Conservation (phyloP, 2,329 filamentous ascomycete genomes). For the Pseudocercospora crystallina region DNA sequence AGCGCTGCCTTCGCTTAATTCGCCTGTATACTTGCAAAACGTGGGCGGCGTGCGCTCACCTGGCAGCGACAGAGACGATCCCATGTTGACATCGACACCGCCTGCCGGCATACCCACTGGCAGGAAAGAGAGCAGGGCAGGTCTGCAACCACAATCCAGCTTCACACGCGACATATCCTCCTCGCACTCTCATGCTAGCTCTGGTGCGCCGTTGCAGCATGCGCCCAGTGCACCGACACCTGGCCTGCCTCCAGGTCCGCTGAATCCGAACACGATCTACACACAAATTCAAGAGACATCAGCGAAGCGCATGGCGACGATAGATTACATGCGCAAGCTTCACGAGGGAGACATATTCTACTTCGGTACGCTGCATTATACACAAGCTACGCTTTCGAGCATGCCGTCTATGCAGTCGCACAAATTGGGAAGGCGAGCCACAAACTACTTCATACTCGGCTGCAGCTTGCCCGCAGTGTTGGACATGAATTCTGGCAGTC, state of each 20-base stretch:
- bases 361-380: constrained; percentile 96
- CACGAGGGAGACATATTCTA: constrained; percentile 95
- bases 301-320: constrained; percentile 87
- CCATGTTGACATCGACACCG: constrained; percentile 20
- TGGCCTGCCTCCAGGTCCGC: constrained; percentile 8
- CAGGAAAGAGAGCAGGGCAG: constrained; percentile 20
- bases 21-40: constrained; percentile 14
- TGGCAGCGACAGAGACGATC: not conserved
- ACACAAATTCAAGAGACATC: constrained; percentile 78
- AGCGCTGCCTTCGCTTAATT: constrained; percentile 18
- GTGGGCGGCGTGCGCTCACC: constrained; percentile 4
- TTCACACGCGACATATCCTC: constrained; percentile 26
- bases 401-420: constrained; percentile 83
- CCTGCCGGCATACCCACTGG: constrained; percentile 14
- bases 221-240: constrained; percentile 14
- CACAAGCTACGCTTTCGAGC: constrained; percentile 72
- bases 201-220: constrained; percentile 24
- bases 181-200: constrained; percentile 17
- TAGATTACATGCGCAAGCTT: constrained; percentile 89
- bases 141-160: constrained; percentile 24
- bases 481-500: constrained; percentile 77
- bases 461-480: constrained; percentile 86
- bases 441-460: constrained; percentile 89
- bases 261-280: constrained; percentile 54
- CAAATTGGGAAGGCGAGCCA: constrained; percentile 84